A percentile compares a stretch with the other conserved stretches of the same genome.
Evolutionary conservation across 2,329 filamentous ascomycete species (phyloP).

Genomic region (Botryotinia globosa): DNA sequence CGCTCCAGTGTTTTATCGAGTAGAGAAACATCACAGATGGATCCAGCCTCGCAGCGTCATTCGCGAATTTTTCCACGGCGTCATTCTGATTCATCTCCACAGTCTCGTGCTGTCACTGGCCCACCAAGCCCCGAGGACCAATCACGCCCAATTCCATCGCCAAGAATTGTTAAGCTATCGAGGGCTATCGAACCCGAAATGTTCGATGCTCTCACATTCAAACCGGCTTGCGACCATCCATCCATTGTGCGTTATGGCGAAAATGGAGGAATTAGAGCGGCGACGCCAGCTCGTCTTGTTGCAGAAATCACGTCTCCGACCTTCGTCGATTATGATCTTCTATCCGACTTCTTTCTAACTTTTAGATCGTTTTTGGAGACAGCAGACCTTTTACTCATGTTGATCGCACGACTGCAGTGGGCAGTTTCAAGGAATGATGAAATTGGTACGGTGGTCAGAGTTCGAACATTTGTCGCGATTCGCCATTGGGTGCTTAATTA

Average conservation of each 20-base stretch:
- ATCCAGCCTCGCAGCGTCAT: conserved; percentile 29
- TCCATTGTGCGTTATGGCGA: conserved; percentile 78
- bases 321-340: conserved; percentile 93
- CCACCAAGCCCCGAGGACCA: conserved; percentile 24
- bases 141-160: conserved; percentile 21
- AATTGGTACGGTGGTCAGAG: conserved; percentile 87
- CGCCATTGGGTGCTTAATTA: conserved; percentile 98
- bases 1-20: conserved; percentile 59
- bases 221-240: conserved; percentile 74
- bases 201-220: conserved; percentile 77
- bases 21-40: conserved; percentile 33
- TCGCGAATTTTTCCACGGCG: conserved; percentile 32
- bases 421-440: conserved; percentile 77
- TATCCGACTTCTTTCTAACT: conserved; percentile 97
- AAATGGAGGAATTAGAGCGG: conserved; percentile 76
- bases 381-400: conserved; percentile 73
- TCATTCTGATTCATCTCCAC: conserved; percentile 37
- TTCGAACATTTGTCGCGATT: conserved; percentile 90
- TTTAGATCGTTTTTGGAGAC: conserved; percentile 84
- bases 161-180: conserved; percentile 27
- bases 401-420: conserved; percentile 84
- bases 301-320: conserved; percentile 95
- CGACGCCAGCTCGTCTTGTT: conserved; percentile 85
- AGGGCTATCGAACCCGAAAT: conserved; percentile 66
- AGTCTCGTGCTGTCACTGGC: conserved; percentile 24